These are phyloP conservation scores for Globomyces sp. DNA, from an alignment of 371 early-diverging fungal species.

Conservation along the genomic window DNA sequence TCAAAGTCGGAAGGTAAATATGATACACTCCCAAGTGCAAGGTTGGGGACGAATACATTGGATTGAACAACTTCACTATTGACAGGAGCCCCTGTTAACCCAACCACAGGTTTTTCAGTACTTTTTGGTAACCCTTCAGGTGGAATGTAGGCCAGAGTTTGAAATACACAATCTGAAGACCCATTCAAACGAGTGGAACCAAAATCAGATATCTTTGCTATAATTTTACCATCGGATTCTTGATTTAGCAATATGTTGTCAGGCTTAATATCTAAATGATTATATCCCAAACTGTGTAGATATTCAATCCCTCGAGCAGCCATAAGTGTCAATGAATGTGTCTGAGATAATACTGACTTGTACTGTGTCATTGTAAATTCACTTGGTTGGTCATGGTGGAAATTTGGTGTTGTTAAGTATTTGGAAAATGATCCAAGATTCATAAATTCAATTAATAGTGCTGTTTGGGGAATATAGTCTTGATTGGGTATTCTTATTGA, in stretches of 20 bases:
- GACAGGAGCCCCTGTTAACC: too few species aligned
- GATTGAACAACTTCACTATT: too few species aligned
- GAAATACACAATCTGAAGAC: background rate
- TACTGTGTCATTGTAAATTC: too few species aligned
- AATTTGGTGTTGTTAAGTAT: background rate
- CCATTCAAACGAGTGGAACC: conserved; percentile 2
- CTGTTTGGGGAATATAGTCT: conserved; percentile 1
- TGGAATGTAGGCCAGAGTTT: conserved; percentile 1
- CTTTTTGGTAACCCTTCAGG: background rate
- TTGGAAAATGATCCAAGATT: background rate
- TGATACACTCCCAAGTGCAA: too few species aligned
- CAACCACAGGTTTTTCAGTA: too few species aligned
- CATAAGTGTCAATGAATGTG: too few species aligned
- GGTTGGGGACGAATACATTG: background rate
- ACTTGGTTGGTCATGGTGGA: background rate
- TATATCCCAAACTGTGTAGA: conserved; percentile 7
- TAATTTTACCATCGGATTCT: background rate
- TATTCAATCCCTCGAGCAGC: conserved; percentile 2
- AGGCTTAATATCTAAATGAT: conserved; percentile 5
- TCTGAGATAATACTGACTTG: too few species aligned
- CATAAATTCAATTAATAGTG: conserved; percentile 7
- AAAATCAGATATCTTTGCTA: conserved; percentile 12
- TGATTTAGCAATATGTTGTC: conserved; percentile 2
- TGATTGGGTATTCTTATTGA: conserved; percentile 1
- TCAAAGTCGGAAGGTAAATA: too few species aligned